Evolutionary conservation across 768 basidiomycete species (phyloP).

Genomic region (Lactarius trivialis): DNA sequence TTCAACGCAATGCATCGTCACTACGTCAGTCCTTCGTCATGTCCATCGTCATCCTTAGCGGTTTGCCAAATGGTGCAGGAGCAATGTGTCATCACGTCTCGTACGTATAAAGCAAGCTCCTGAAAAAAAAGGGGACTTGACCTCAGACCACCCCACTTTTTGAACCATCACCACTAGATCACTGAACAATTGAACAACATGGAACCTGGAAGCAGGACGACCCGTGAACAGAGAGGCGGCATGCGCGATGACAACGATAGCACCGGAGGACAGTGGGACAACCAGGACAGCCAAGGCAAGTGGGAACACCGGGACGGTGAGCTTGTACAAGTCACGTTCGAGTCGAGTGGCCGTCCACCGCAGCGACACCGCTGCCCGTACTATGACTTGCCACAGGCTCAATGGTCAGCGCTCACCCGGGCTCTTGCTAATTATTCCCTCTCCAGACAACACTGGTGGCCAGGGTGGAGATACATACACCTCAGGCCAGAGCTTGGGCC

Average conservation of each 20-base stretch:
- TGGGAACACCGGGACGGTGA: background rate
- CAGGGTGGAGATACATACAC: background rate
- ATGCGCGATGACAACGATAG: background rate
- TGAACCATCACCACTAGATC: background rate
- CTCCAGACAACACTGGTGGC: background rate
- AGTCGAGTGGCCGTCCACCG: background rate
- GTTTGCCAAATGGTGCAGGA: background rate
- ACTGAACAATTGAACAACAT: background rate
- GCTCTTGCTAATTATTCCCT: background rate
- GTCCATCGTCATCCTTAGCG: background rate
- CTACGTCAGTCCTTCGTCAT: background rate
- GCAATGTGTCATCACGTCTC: background rate
- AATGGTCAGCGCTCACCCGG: background rate
- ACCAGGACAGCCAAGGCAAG: conserved; percentile 9
- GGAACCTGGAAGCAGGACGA: background rate
- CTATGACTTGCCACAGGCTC: background rate
- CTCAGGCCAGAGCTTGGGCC: conserved; percentile 1
- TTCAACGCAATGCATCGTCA: too few relatives aligned
- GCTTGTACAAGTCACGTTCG: background rate
- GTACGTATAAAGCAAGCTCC: background rate
- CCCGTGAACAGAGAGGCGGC: conserved; percentile 2
- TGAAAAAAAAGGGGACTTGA: background rate
- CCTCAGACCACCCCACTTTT: background rate
- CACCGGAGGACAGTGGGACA: background rate
- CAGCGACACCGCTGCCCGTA: background rate